Conservation (phyloP, 2,329 filamentous ascomycete species). For the Aspergillus calidoustus region DNA sequence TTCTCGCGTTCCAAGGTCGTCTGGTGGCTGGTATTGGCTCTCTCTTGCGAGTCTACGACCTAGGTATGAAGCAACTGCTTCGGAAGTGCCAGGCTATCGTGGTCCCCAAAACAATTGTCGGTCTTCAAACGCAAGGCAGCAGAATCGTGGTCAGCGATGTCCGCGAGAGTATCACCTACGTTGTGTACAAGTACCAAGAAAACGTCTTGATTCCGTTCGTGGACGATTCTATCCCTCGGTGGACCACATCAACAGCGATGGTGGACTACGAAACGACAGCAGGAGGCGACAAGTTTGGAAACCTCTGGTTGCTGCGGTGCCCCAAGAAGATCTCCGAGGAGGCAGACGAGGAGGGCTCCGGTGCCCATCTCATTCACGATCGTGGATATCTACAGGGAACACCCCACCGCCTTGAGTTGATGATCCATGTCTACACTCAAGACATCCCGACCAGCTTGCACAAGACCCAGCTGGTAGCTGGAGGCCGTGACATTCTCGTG, state of each 20-base stretch:
- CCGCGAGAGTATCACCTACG: constrained; percentile 86
- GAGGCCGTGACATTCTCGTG: constrained; percentile 86
- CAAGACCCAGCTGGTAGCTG: constrained; percentile 87
- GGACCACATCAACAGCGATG: constrained; percentile 91
- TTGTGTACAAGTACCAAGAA: constrained; percentile 89
- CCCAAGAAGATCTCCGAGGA: constrained; percentile 84
- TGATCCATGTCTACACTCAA: constrained; percentile 87
- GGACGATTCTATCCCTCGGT: constrained; percentile 86
- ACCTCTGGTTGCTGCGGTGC: constrained; percentile 89
- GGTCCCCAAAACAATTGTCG: constrained; percentile 80
- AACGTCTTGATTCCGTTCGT: constrained; percentile 93
- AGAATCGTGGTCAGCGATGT: constrained; percentile 92
- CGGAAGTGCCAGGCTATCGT: constrained; percentile 87
- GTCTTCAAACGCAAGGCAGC: constrained; percentile 85
- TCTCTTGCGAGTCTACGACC: constrained; percentile 83
- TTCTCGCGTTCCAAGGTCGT: constrained; percentile 90
- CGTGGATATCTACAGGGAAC: constrained; percentile 88
- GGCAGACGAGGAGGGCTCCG: constrained; percentile 88
- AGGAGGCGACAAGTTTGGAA: constrained; percentile 97
- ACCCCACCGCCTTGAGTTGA: constrained; percentile 79
- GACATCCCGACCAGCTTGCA: constrained; percentile 90
- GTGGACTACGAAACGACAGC: constrained; percentile 96
- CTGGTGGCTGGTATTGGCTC: constrained; percentile 84
- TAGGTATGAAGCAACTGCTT: constrained; percentile 89
- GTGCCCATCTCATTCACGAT: constrained; percentile 88